phyloP scores from a whole-genome alignment of 1,284 basidiomycete species.

The Leccinum subrobustum region DNA sequence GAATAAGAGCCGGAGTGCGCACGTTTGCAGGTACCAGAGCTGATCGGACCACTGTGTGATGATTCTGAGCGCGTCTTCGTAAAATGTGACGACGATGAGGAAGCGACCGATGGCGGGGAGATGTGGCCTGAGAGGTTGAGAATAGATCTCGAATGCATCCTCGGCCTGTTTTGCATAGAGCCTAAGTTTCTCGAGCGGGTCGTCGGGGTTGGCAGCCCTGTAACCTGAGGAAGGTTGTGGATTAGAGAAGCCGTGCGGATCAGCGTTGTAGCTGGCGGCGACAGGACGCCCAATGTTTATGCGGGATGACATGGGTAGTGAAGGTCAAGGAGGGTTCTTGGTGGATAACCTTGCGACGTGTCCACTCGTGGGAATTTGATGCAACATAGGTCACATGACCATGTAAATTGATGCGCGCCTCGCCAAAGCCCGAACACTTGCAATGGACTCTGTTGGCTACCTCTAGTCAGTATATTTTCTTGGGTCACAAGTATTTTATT shows the following conservation, averaged over 20 bases:
- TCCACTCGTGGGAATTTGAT: constrained; percentile 15
- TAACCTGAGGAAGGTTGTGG: constrained; percentile 66
- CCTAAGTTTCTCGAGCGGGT: constrained; percentile 82
- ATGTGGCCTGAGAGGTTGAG: constrained; percentile 93
- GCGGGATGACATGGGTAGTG: constrained; percentile 69
- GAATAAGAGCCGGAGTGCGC: constrained; percentile 5
- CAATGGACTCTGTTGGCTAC: constrained; percentile 9
- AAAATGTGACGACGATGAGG: constrained; percentile 96
- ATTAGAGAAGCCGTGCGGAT: constrained; percentile 75
- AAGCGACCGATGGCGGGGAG: constrained; percentile 95
- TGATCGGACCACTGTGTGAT: constrained; percentile 95
- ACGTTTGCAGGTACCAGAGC: constrained; percentile 93
- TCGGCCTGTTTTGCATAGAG: constrained; percentile 80
- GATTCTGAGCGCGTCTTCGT: constrained; percentile 95
- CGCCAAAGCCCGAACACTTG: background rate
- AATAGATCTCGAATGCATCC: constrained; percentile 90
- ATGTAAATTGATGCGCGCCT: background rate
- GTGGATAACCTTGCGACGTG: constrained; percentile 13
- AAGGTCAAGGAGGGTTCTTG: background rate
- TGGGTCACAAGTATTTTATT: background rate
- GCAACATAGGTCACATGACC: constrained; percentile 23
- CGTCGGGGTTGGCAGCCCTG: constrained; percentile 76
- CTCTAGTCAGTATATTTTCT: constrained; percentile 24
- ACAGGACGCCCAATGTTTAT: constrained; percentile 80
- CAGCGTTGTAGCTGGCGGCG: constrained; percentile 52